Conservation (phyloP, 352 stramenopile genomes). For the Phytophthora chlamydospora region DNA sequence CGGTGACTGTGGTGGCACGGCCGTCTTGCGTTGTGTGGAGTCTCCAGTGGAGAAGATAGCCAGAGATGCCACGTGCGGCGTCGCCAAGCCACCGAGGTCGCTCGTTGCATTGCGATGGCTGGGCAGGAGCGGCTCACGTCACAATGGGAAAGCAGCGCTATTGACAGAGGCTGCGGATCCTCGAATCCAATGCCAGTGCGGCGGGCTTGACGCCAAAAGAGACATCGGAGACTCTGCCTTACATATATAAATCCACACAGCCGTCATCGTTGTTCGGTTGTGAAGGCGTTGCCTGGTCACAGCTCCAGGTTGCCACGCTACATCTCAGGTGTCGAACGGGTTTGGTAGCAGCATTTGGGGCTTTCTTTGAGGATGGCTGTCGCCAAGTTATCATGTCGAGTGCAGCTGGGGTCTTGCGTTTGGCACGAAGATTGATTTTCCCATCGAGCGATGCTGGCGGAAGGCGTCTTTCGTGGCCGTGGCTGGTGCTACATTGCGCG, state of each 20-base stretch:
- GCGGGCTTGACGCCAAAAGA: background rate
- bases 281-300: conserved; percentile 8
- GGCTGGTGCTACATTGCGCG: background rate
- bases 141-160: background rate
- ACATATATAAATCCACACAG: no score
- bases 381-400: background rate
- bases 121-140: background rate
- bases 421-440: conserved; percentile 3
- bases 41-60: conserved; percentile 7
- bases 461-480: conserved; percentile 1
- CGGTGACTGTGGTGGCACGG: conserved; percentile 18
- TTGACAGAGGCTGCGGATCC: background rate
- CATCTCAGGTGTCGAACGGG: conserved; percentile 5
- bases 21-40: background rate
- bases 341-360: background rate
- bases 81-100: background rate
- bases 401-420: background rate
- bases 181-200: conserved; percentile 9
- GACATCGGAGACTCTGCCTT: background rate
- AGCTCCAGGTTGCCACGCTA: background rate
- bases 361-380: background rate
- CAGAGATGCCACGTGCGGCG: conserved; percentile 7
- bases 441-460: background rate
- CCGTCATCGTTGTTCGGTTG: conserved; percentile 4
- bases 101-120: conserved; percentile 6